Conservation (phyloP, 2,329 filamentous ascomycete genomes). For the Claviceps africana region DNA sequence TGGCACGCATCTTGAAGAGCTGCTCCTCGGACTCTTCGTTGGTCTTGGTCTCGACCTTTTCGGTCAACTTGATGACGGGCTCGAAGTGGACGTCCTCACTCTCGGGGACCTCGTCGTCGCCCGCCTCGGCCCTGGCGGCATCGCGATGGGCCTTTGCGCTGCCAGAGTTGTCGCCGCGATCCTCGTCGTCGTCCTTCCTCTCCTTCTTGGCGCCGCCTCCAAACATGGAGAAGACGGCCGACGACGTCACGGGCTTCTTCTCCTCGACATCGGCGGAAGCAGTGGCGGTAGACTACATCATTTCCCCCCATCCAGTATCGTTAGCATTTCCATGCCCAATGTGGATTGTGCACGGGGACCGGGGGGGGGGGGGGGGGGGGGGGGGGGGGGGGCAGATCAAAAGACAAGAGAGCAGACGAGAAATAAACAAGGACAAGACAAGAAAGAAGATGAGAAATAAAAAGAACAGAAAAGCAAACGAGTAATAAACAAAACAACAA, state of each 20-base stretch:
- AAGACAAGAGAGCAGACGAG: neutral
- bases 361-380: no score
- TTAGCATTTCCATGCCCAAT: neutral
- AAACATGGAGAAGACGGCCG: slow-evolving; percentile 93
- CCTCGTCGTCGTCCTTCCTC: slow-evolving; percentile 75
- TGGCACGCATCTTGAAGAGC: slow-evolving; percentile 98
- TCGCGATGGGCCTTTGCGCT: slow-evolving; percentile 69
- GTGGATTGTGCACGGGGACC: neutral
- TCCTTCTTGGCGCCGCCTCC: slow-evolving; percentile 95
- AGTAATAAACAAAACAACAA: neutral
- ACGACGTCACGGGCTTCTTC: slow-evolving; percentile 32
- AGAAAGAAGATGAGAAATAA: no score
- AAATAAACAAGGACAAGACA: neutral
- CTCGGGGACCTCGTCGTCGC: slow-evolving; percentile 64
- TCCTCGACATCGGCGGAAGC: slow-evolving; percentile 10
- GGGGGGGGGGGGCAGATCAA: neutral
- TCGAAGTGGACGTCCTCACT: slow-evolving; percentile 94
- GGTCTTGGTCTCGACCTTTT: slow-evolving; percentile 94
- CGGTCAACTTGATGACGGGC: slow-evolving; percentile 87
- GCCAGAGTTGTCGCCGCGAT: slow-evolving; percentile 74
- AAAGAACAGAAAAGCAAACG: no score
- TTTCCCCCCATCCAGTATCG: neutral
- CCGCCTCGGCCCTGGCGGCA: slow-evolving; percentile 42
- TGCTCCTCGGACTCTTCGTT: slow-evolving; percentile 98
- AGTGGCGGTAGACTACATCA: slow-evolving; percentile 7